phyloP scores from a whole-genome alignment of 176 grass and related monocot genomes.

The Oryza brachyantha region DNA sequence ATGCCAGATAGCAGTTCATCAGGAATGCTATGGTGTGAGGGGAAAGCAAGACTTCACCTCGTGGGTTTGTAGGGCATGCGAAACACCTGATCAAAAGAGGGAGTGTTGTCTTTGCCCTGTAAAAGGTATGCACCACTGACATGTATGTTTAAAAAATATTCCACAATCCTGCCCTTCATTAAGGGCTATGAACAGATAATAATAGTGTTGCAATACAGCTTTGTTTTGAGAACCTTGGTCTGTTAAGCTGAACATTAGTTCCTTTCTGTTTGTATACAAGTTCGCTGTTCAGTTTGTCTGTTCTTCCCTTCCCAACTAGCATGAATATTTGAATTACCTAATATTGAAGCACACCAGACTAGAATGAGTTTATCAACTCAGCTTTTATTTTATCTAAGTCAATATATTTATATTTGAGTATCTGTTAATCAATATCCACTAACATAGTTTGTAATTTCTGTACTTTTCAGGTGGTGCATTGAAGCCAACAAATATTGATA shows the following conservation, averaged over 20 bases:
- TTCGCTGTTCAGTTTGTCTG: not conserved
- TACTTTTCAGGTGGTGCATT: constrained; percentile 73
- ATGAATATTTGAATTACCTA: not conserved
- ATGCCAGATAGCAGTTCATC: constrained; percentile 98
- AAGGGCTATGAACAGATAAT: not conserved
- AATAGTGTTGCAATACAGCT: not conserved
- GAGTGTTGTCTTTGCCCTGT: constrained; percentile 98
- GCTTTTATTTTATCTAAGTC: not conserved
- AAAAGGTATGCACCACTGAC: constrained; percentile 53
- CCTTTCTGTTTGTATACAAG: not conserved
- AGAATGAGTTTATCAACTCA: constrained; percentile 23
- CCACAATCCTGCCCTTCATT: not conserved
- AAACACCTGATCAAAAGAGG: constrained; percentile 72
- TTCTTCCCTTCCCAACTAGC: not conserved
- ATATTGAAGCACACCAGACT: not conserved
- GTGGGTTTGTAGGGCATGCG: constrained; percentile 94
- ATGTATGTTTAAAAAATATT: constrained; percentile 30
- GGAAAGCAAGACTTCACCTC: constrained; percentile 86
- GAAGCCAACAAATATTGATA: constrained; percentile 90
- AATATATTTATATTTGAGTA: constrained; percentile 10
- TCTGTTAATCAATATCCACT: constrained; percentile 31
- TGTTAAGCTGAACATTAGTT: constrained; percentile 16
- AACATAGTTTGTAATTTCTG: constrained; percentile 21
- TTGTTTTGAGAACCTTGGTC: not conserved
- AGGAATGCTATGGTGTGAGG: constrained; percentile 97